Evolutionary conservation across 768 basidiomycete genomes (phyloP).

Genomic region (Sutorius australiensis): DNA sequence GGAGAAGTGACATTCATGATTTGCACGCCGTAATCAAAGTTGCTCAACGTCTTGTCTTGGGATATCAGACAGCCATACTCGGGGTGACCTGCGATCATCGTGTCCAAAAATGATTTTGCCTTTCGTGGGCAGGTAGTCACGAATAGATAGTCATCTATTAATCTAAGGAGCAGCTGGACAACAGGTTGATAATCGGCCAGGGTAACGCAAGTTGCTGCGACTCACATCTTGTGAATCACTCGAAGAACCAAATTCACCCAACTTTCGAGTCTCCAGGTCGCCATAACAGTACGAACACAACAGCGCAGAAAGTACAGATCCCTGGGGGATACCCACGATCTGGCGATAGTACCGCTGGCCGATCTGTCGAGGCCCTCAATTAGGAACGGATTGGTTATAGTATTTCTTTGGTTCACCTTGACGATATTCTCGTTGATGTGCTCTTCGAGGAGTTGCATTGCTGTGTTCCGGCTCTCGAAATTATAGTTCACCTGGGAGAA

Average conservation of each 20-base stretch:
- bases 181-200: neutral
- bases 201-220: neutral
- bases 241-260: slow-evolving; percentile 43
- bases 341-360: slow-evolving; percentile 80
- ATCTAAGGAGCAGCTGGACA: slow-evolving; percentile 67
- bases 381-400: neutral
- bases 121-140: slow-evolving; percentile 62
- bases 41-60: slow-evolving; percentile 82
- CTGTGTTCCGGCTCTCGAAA: slow-evolving; percentile 48
- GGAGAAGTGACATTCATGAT: slow-evolving; percentile 52
- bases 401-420: slow-evolving; percentile 47
- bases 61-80: slow-evolving; percentile 94
- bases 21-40: slow-evolving; percentile 65
- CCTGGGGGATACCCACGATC: slow-evolving; percentile 94
- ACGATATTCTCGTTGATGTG: slow-evolving; percentile 93
- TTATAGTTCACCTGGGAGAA: slow-evolving; percentile 48
- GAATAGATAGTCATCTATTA: slow-evolving; percentile 94
- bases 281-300: slow-evolving; percentile 95
- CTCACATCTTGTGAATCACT: slow-evolving; percentile 62
- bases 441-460: slow-evolving; percentile 74
- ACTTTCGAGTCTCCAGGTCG: slow-evolving; percentile 66
- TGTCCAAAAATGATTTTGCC: slow-evolving; percentile 66
- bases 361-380: slow-evolving; percentile 48
- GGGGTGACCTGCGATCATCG: slow-evolving; percentile 83
- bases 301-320: slow-evolving; percentile 91